Percentiles rank a stretch among this genome's conserved stretches.
These are phyloP conservation scores for Macrophomina pseudophaseolina DNA, from an alignment of 2,329 filamentous ascomycete genomes.

Conservation along the genomic window DNA sequence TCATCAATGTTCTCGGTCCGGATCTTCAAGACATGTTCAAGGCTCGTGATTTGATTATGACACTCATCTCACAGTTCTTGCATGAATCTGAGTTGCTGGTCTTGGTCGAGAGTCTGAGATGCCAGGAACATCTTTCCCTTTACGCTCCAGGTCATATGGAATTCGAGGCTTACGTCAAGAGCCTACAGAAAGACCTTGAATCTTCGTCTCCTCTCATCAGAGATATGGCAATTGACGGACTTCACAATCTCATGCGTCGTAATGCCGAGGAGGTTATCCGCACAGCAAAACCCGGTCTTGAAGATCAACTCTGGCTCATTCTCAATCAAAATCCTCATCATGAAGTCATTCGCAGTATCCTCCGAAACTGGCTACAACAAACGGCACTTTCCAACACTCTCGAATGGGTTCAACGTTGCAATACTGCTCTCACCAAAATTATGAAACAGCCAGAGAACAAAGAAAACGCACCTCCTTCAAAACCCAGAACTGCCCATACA, in stretches of 20 bases:
- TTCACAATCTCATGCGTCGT: slow-evolving; percentile 95
- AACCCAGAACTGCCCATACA: slow-evolving; percentile 35
- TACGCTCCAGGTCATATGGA: slow-evolving; percentile 90
- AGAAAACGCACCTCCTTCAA: slow-evolving; percentile 51
- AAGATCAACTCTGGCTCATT: slow-evolving; percentile 90
- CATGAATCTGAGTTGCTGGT: slow-evolving; percentile 73
- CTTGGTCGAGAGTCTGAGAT: slow-evolving; percentile 77
- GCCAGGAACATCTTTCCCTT: slow-evolving; percentile 87
- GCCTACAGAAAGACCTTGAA: slow-evolving; percentile 77
- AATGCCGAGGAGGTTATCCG: slow-evolving; percentile 82
- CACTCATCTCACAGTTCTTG: slow-evolving; percentile 81
- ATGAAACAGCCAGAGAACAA: slow-evolving; percentile 59
- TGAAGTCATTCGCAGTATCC: slow-evolving; percentile 81
- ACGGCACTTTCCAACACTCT: slow-evolving; percentile 80
- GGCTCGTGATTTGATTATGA: slow-evolving; percentile 89
- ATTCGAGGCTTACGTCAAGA: slow-evolving; percentile 80
- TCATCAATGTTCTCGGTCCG: slow-evolving; percentile 94
- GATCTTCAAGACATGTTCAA: slow-evolving; percentile 93
- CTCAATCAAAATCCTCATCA: slow-evolving; percentile 79
- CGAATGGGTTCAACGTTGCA: slow-evolving; percentile 87
- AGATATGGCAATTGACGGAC: slow-evolving; percentile 81
- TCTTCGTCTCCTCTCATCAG: slow-evolving; percentile 72
- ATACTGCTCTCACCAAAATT: slow-evolving; percentile 85
- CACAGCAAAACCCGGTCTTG: slow-evolving; percentile 76
- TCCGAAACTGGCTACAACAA: slow-evolving; percentile 92